Percentiles rank a stretch among this genome's conserved stretches.
phyloP scores from a whole-genome alignment of 352 stramenopile species.

The Globisporangium canariense region DNA sequence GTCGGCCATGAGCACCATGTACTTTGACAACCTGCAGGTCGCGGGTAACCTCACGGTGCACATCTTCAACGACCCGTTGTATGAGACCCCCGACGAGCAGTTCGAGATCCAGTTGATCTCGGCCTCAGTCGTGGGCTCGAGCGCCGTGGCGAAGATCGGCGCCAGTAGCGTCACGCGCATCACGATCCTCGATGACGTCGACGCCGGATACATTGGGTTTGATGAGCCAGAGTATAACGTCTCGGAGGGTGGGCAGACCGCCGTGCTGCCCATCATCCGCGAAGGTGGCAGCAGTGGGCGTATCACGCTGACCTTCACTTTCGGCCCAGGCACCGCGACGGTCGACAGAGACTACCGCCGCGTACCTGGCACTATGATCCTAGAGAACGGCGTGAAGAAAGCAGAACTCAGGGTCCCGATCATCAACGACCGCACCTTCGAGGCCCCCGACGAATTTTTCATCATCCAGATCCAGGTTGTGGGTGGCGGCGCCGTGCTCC shows the following conservation, averaged over 20 bases:
- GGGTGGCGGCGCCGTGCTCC: conserved; percentile 25
- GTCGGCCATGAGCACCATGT: conserved; percentile 23
- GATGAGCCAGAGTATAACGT: conserved; percentile 26
- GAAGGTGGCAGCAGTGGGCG: conserved; percentile 35
- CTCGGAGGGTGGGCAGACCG: conserved; percentile 28
- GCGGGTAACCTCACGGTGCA: conserved; percentile 25
- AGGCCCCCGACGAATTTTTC: conserved; percentile 52
- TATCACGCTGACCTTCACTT: conserved; percentile 37
- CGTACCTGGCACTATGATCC: conserved; percentile 18
- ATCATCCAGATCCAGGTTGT: conserved; percentile 28
- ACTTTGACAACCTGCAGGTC: conserved; percentile 31
- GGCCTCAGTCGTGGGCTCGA: conserved; percentile 6
- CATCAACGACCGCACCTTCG: conserved; percentile 54
- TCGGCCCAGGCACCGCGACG: conserved; percentile 33
- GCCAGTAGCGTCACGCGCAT: conserved; percentile 27
- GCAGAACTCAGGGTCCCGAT: conserved; percentile 43
- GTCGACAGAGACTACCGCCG: conserved; percentile 48
- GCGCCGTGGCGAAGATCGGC: conserved; percentile 29
- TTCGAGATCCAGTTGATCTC: conserved; percentile 37
- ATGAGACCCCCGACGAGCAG: conserved; percentile 32
- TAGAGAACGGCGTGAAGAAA: conserved; percentile 37
- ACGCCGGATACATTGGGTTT: conserved; percentile 58
- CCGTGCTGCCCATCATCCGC: conserved; percentile 40
- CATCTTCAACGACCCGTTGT: conserved; percentile 48
- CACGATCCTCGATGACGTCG: conserved; percentile 58